Evolutionary conservation across 2,329 filamentous ascomycete species (phyloP).

Genomic region (Aspergillus sclerotialis): DNA sequence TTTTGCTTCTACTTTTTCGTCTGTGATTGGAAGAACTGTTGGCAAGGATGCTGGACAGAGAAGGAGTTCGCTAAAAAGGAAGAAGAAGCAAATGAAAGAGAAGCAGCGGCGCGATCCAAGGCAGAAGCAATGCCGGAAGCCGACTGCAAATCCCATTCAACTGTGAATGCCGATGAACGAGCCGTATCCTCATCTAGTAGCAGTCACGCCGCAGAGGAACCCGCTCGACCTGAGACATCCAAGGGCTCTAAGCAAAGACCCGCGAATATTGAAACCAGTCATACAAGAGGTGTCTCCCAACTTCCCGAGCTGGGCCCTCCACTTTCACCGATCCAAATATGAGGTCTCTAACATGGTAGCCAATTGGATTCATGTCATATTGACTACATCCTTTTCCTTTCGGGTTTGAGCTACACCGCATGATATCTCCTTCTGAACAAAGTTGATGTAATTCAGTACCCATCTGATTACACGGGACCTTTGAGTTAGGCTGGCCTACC

Average conservation of each 20-base stretch:
- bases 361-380: too few relatives aligned
- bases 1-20: slow-evolving; percentile 95
- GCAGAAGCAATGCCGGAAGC: slow-evolving; percentile 13
- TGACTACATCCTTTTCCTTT: too few relatives aligned
- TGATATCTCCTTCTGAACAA: background rate
- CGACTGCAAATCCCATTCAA: slow-evolving; percentile 7
- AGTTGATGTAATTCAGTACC: background rate
- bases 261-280: slow-evolving; percentile 26
- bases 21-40: slow-evolving; percentile 92
- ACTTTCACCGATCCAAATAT: slow-evolving; percentile 43
- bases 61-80: slow-evolving; percentile 64
- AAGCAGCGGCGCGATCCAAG: slow-evolving; percentile 19
- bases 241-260: slow-evolving; percentile 24
- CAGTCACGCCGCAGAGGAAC: slow-evolving; percentile 38
- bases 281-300: slow-evolving; percentile 34
- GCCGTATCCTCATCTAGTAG: slow-evolving; percentile 61
- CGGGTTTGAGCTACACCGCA: too few relatives aligned
- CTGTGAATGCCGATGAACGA: slow-evolving; percentile 42
- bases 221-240: slow-evolving; percentile 23
- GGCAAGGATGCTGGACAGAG: slow-evolving; percentile 93
- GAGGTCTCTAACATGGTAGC: slow-evolving; percentile 1
- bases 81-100: slow-evolving; percentile 30
- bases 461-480: background rate
- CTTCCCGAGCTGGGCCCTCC: slow-evolving; percentile 43
- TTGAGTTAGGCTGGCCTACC: slow-evolving; percentile 2